Evolutionary conservation across 192 early-diverging fungal species (phyloP).

Genomic region (Entrophospora sp.): DNA sequence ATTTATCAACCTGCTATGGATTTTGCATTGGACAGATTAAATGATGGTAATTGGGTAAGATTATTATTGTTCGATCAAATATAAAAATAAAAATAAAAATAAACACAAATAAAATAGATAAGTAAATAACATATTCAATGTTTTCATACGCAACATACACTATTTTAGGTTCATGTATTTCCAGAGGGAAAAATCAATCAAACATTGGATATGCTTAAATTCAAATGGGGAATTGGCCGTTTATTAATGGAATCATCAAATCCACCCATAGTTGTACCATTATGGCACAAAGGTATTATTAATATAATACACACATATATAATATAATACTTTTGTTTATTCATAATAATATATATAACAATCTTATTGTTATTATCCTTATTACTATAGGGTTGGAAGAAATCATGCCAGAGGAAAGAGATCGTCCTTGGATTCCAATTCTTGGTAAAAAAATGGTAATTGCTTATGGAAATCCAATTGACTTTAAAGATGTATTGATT

Average conservation of each 20-base stretch:
- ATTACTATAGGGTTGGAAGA: conserved; percentile 44
- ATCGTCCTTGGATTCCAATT: conserved; percentile 42
- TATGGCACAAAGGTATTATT: conserved; percentile 61
- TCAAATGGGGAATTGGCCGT: conserved; percentile 84
- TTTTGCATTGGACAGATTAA: conserved; percentile 58
- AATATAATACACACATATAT: too few species aligned
- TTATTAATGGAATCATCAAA: conserved; percentile 70
- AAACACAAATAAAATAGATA: background rate
- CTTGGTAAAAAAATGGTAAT: conserved; percentile 50
- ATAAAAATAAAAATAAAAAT: background rate
- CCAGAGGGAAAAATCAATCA: conserved; percentile 75
- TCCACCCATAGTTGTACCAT: conserved; percentile 61
- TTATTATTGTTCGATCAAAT: background rate
- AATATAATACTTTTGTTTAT: conserved; percentile 23
- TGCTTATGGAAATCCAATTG: conserved; percentile 65
- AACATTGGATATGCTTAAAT: conserved; percentile 43
- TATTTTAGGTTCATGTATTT: conserved; percentile 65
- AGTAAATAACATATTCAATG: background rate
- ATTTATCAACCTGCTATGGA: conserved; percentile 82
- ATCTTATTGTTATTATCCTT: conserved; percentile 29
- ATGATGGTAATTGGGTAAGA: conserved; percentile 56
- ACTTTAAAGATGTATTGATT: conserved; percentile 52
- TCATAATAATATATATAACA: background rate
- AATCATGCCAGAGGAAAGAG: conserved; percentile 47
- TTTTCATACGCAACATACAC: background rate